Evolutionary conservation across 2,329 filamentous ascomycete genomes (phyloP), one percentile per base, ranked within the genome.

Genomic region (Talaromyces piceae): DNA sequence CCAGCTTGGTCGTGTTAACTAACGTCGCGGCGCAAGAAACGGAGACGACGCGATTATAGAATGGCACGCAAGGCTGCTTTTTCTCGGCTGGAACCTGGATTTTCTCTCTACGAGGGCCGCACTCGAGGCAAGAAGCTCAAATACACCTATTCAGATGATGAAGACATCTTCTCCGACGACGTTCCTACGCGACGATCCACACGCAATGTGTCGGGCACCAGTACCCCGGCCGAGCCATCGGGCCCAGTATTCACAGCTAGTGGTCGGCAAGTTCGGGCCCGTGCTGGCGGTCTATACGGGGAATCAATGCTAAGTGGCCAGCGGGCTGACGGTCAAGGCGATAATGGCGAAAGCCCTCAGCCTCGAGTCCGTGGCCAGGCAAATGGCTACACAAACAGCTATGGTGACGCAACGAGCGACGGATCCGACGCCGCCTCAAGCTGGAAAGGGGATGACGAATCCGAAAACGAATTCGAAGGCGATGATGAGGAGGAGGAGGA

Each of bases 91-190:
- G 91, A 95, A 60, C 85, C 87, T 8, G 90, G 90, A 4, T 94
- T 91, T 65, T 96, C 91, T 1, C 76, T 95, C 52, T 98, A 98
- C 67, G 93, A 98, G 73, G 93, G 93, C 46, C 88, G 93, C 49
- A 98, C 94, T 4, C 83, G 93, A 53, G 93, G 93, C 51, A 97
- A 98, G 75, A 87, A 91, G 55, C 87, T 95, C 72, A 94, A 91
- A 69, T 98, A 98, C 65, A 98, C 89, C 0, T 98, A 88, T 64
- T 94, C 90, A 0, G 91, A 96, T 48, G 88, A 94, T 22, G 88
- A 94, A 58, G 85, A 85, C 30, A 82, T 84, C 13, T 81, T 82
- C 44, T 76, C 72, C 47, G 79, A 67, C 66, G 91, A 75, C 54
- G 72, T 73, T 16, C 80, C 84, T 11, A 79, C 82, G 16, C 83